Base-by-base conservation (phyloP, 768 basidiomycete genomes). In the Suillus placidus region DNA sequence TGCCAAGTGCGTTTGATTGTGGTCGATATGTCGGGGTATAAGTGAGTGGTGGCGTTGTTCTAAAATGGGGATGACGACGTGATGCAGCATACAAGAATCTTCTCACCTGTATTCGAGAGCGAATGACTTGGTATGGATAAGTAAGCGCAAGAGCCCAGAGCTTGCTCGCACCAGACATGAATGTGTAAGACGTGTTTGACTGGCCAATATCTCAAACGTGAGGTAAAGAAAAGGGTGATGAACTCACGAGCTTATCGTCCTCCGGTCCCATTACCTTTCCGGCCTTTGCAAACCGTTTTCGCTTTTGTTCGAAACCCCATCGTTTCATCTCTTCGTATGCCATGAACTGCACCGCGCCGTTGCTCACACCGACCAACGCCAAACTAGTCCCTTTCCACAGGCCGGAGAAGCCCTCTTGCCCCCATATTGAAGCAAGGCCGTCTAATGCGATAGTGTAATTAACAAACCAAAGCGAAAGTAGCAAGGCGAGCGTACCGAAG, bases 91-190 rank as follows among this genome's bases (percentile, higher is more conserved):
- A 64, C 12, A 54, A 47, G 47, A 63, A 37, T 66, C 23, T 18
- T 74, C 84, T 40, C 64, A 94, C 96, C 79, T 99, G 97, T 74
- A 99, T 86, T 60, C 96, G 87, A 2, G 97, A 95, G 62, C 97
- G 88, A 49, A 99, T 84, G 52, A 99, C 97, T 80, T 99, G 97
- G 76, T 99, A 99, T 9, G 97, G 97, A 76, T 99, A 99, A 40
- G 97, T 99, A 26, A 88, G 69, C 6, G 86, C 78, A 49, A 99
- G 86, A 0, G 97, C 94, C 26, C 85, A 84, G 6, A 97, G 79
- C 78, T 99, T 99, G 69, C 95, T 95, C 30, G 86, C 84, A 23
- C 93, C 97, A 0, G 94, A 97, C 87, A 98, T 97, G 45, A 93
- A 68, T 9, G 95, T 93, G 79, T 99, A 99, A 38, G 94, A 84